Evolutionary conservation across 1,284 basidiomycete genomes (phyloP).

Genomic region (Tilletiaria anomala): DNA sequence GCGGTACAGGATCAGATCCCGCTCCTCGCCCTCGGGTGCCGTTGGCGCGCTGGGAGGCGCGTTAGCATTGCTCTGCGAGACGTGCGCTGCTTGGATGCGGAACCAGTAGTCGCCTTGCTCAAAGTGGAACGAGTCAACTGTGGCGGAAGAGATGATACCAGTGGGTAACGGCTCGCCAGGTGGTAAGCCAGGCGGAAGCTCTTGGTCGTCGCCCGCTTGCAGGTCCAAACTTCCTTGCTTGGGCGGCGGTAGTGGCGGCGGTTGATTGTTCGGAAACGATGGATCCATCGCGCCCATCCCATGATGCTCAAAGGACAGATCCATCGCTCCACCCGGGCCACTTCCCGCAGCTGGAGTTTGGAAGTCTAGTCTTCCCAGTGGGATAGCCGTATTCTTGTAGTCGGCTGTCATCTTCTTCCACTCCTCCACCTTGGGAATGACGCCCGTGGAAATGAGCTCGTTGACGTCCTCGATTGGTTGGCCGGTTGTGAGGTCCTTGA

Average conservation of each 20-base stretch:
- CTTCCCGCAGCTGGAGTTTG: slow-evolving; percentile 6
- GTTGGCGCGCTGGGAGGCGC: background rate
- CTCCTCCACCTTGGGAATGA: slow-evolving; percentile 85
- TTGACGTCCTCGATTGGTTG: slow-evolving; percentile 51
- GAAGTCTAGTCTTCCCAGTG: slow-evolving; percentile 70
- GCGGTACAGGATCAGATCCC: slow-evolving; percentile 77
- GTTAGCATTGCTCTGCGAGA: slow-evolving; percentile 5
- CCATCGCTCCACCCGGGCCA: background rate
- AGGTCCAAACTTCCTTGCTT: too few species aligned
- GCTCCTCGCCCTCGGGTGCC: slow-evolving; percentile 28
- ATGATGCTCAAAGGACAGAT: background rate
- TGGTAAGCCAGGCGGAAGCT: slow-evolving; percentile 25
- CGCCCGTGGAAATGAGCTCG: slow-evolving; percentile 64
- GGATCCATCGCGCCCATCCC: background rate
- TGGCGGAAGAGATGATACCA: slow-evolving; percentile 72
- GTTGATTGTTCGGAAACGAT: background rate
- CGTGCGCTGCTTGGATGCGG: slow-evolving; percentile 70
- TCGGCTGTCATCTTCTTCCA: slow-evolving; percentile 91
- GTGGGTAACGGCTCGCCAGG: slow-evolving; percentile 20
- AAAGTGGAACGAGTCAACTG: slow-evolving; percentile 87
- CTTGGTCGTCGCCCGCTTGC: background rate
- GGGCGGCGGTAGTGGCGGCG: background rate
- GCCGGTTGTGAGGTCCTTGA: slow-evolving; percentile 75
- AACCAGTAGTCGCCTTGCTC: slow-evolving; percentile 98
- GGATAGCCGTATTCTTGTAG: slow-evolving; percentile 91